Evolutionary conservation across 805 yeast genomes (phyloP), one percentile per base, ranked within the genome.

Genomic region (Yarrowia sp.): DNA sequence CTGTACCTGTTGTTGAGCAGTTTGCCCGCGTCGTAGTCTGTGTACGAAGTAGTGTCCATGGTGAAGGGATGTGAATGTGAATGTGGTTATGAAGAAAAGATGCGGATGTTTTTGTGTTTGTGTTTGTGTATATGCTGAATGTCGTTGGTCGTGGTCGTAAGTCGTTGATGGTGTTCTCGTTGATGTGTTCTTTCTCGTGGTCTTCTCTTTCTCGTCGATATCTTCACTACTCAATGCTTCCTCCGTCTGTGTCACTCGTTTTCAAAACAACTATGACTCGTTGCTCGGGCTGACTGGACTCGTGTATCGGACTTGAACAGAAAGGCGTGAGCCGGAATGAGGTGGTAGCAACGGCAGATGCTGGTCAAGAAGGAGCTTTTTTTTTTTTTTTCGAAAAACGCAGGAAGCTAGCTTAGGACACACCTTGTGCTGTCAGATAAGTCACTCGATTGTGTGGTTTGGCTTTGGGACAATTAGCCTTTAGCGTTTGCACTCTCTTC

Each of bases 1-100:
- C 79, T 77, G 77, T 91, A 93, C 65, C 89, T 79, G 64, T 80
- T 80, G 66, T 86, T 82, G 65, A 90, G 78, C 50, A 88, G 79
- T 48, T 48, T 42, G 53, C 65, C 65, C 28, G 50, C 42, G 61
- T 63, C 48, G 57, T 63, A 51, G 9, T 51, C 43, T 2, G 36
- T 53, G 63, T 51, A 51, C 3, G 57, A 58, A n/a, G 50, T 14
- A 43, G 64, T 58, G 41, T 43, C 62, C 62, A 55, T 41, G 62
- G 57, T 8, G 57, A 33, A 13, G 38, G 22, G 47, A 18, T 31
- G 32, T 43, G 45, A 10, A 42, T 15, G 47, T 18, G 32, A 22
- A 11, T 4, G 44, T 42, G 14, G n/a, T 15, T 33, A 18, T 1
- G 22, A 10, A 15, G 28, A n/a, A 22, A 8, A 42, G 15, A 41